A percentile compares a stretch with the other conserved stretches of the same genome.
Evolutionary conservation across 2,329 filamentous ascomycete species (phyloP).

Genomic region (Fusarium oligoseptatum): DNA sequence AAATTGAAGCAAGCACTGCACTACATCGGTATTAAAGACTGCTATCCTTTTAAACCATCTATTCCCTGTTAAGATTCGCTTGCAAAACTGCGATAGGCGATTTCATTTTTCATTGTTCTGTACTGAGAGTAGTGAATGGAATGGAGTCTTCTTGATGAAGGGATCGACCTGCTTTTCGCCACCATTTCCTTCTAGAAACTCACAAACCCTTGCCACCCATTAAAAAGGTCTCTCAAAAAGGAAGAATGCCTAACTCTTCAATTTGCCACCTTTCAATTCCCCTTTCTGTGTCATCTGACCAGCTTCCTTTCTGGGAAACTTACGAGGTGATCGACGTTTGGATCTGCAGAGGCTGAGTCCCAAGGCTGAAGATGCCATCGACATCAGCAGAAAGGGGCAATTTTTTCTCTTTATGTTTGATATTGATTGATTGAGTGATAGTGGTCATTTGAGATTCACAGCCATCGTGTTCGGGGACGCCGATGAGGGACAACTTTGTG

Average conservation of each 20-base stretch:
- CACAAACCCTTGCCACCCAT: background rate
- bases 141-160: background rate
- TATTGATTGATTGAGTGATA: background rate
- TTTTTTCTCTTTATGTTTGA: background rate
- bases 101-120: background rate
- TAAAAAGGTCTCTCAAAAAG: background rate
- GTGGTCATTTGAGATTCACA: background rate
- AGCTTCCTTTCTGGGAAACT: background rate
- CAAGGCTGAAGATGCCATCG: background rate
- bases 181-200: background rate
- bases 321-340: background rate
- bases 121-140: background rate
- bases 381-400: background rate
- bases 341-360: background rate
- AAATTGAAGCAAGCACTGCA: background rate
- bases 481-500: background rate
- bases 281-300: background rate
- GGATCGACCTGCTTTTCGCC: background rate
- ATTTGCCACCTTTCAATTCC: background rate
- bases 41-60: background rate
- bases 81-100: background rate
- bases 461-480: background rate
- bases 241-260: background rate
- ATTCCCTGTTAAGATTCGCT: too few species aligned
- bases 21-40: background rate